Evolutionary conservation across 371 early-diverging fungal genomes (phyloP).

Genomic region (Capniomyces stellatus): DNA sequence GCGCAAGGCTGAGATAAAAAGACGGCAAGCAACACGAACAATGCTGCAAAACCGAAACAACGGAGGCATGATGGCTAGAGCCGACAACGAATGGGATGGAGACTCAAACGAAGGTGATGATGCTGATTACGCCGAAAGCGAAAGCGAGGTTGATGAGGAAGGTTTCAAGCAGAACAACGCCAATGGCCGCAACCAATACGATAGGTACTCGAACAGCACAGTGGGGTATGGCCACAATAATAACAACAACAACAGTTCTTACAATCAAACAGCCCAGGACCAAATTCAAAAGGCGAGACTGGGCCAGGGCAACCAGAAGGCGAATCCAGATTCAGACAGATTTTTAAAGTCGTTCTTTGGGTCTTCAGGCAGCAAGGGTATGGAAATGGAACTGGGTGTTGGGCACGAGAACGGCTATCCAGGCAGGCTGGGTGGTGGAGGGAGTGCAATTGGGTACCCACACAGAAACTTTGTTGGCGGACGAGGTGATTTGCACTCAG

Average conservation of each 20-base stretch:
- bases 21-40: slow-evolving; percentile 11
- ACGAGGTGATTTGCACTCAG: not conserved
- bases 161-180: not conserved
- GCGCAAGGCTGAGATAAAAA: slow-evolving; percentile 22
- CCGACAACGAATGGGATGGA: not conserved
- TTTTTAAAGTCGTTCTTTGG: slow-evolving; percentile 65
- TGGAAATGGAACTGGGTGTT: not conserved
- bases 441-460: not conserved
- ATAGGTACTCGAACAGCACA: not conserved
- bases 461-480: not conserved
- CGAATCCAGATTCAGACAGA: slow-evolving; percentile 33
- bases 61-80: not conserved
- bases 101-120: not conserved
- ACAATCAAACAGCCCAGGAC: no score
- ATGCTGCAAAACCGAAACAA: not conserved
- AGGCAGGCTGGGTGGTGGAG: not conserved
- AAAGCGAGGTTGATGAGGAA: not conserved
- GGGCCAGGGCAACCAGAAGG: no score
- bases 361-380: slow-evolving; percentile 18
- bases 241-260: no score
- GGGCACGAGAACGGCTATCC: not conserved
- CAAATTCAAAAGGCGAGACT: no score
- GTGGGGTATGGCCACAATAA: not conserved
- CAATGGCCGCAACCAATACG: not conserved
- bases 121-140: not conserved